Evolutionary conservation across 2,329 filamentous ascomycete genomes (phyloP).

Genomic region (Neofusicoccum cordaticola): DNA sequence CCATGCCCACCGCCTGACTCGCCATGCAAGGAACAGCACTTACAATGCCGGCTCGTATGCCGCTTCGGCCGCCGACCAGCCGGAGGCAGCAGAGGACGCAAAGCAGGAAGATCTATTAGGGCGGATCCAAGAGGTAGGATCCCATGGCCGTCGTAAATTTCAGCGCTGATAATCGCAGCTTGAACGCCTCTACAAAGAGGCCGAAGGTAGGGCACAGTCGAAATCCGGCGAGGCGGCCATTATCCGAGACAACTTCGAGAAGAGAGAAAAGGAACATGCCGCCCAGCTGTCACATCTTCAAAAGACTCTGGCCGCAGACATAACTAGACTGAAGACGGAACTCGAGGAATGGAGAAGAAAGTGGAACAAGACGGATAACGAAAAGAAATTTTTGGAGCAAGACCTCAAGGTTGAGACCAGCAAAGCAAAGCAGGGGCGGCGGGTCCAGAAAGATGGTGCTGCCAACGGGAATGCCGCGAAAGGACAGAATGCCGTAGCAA

Average conservation of each 20-base stretch:
- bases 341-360: slow-evolving; percentile 65
- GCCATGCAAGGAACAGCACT: not conserved
- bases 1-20: not conserved
- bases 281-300: slow-evolving; percentile 60
- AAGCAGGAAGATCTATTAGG: slow-evolving; percentile 32
- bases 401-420: slow-evolving; percentile 64
- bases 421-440: slow-evolving; percentile 40
- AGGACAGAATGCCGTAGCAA: slow-evolving; percentile 39
- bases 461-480: slow-evolving; percentile 3
- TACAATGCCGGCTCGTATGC: not conserved
- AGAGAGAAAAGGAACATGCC: slow-evolving; percentile 60
- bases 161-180: slow-evolving; percentile 4
- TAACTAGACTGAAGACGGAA: slow-evolving; percentile 61
- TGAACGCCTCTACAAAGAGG: slow-evolving; percentile 30
- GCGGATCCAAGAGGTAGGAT: not conserved
- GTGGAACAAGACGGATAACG: slow-evolving; percentile 63
- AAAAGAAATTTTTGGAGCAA: slow-evolving; percentile 69
- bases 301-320: slow-evolving; percentile 62
- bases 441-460: slow-evolving; percentile 24
- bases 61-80: not conserved
- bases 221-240: slow-evolving; percentile 69
- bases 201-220: slow-evolving; percentile 34
- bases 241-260: slow-evolving; percentile 67
- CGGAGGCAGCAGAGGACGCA: not conserved
- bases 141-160: not conserved